Evolutionary conservation across 1,284 basidiomycete species (phyloP).

Genomic region (Fomitopsis betulina): DNA sequence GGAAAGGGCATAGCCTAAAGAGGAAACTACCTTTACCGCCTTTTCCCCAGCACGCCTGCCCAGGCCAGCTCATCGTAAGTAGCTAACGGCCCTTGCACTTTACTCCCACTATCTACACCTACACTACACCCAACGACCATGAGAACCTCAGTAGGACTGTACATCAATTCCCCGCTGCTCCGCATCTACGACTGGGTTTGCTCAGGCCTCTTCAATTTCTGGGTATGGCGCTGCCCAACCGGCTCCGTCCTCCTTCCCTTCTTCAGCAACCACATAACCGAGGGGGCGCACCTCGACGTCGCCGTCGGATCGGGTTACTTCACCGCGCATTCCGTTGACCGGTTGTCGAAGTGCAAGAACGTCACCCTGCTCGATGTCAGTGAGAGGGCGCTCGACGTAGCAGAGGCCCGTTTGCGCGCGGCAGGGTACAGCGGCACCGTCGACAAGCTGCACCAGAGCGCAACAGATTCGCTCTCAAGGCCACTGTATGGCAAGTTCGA

Average conservation of each 20-base stretch:
- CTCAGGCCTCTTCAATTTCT: slow-evolving; percentile 15
- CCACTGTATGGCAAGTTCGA: slow-evolving; percentile 12
- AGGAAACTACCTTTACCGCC: too few relatives aligned
- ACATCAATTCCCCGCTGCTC: slow-evolving; percentile 11
- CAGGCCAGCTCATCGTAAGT: too few relatives aligned
- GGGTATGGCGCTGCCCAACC: slow-evolving; percentile 21
- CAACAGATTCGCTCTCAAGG: slow-evolving; percentile 16
- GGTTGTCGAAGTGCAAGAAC: slow-evolving; percentile 13
- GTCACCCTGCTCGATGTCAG: slow-evolving; percentile 21
- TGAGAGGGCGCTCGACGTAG: slow-evolving; percentile 14
- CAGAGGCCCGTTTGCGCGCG: slow-evolving; percentile 7
- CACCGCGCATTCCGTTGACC: slow-evolving; percentile 10
- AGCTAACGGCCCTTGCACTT: too few relatives aligned
- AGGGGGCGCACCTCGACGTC: slow-evolving; percentile 21
- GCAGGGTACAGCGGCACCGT: slow-evolving; percentile 17
- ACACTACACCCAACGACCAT: too few relatives aligned
- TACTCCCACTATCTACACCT: too few relatives aligned
- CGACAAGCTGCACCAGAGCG: slow-evolving; percentile 15
- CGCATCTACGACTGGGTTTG: slow-evolving; percentile 19
- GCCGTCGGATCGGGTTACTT: slow-evolving; percentile 25
- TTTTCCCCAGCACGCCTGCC: too few relatives aligned
- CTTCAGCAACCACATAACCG: slow-evolving; percentile 15
- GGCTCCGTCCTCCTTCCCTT: slow-evolving; percentile 16
- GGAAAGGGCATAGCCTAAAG: too few relatives aligned
- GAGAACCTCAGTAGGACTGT: slow-evolving; percentile 14